Evolutionary conservation across 2,329 filamentous ascomycete genomes (phyloP).

Genomic region (Pseudocercospora fuligena): DNA sequence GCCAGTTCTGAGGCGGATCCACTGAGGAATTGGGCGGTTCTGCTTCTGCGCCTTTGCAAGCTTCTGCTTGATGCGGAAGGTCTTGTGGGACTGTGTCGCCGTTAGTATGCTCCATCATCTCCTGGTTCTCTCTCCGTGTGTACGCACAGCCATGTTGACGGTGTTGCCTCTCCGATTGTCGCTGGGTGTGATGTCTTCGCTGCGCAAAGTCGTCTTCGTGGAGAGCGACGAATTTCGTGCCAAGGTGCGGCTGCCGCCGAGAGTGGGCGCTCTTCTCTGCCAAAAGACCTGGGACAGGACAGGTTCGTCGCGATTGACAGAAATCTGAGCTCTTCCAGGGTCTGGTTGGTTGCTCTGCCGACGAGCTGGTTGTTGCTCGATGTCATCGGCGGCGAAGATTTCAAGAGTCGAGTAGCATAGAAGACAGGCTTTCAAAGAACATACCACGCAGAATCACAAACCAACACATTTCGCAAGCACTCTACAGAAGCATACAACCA

Average conservation of each 20-base stretch:
- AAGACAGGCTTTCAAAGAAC: neutral
- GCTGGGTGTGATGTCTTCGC: slow-evolving; percentile 23
- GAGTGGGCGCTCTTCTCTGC: slow-evolving; percentile 5
- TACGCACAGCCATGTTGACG: slow-evolving; percentile 44
- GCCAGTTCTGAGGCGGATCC: slow-evolving; percentile 96
- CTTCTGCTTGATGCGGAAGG: slow-evolving; percentile 99
- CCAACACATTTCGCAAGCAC: neutral
- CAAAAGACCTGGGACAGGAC: slow-evolving; percentile 11
- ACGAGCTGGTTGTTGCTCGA: slow-evolving; percentile 12
- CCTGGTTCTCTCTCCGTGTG: neutral
- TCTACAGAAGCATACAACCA: neutral
- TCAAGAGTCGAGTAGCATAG: slow-evolving; percentile 1
- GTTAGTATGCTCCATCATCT: slow-evolving; percentile 19
- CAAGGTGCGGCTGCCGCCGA: slow-evolving; percentile 14
- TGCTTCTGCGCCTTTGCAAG: slow-evolving; percentile 99
- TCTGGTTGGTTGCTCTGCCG: slow-evolving; percentile 13
- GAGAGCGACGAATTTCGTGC: slow-evolving; percentile 7
- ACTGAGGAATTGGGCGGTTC: slow-evolving; percentile 99
- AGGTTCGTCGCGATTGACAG: neutral
- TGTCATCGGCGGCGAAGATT: slow-evolving; percentile 14
- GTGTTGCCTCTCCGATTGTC: slow-evolving; percentile 24
- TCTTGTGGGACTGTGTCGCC: slow-evolving; percentile 86
- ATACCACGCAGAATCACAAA: neutral
- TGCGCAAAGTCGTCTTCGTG: neutral
- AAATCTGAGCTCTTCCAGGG: neutral